These are phyloP conservation scores for Hermanozyma aechmeae DNA, from an alignment of 805 yeast genomes.

Conservation along the genomic window DNA sequence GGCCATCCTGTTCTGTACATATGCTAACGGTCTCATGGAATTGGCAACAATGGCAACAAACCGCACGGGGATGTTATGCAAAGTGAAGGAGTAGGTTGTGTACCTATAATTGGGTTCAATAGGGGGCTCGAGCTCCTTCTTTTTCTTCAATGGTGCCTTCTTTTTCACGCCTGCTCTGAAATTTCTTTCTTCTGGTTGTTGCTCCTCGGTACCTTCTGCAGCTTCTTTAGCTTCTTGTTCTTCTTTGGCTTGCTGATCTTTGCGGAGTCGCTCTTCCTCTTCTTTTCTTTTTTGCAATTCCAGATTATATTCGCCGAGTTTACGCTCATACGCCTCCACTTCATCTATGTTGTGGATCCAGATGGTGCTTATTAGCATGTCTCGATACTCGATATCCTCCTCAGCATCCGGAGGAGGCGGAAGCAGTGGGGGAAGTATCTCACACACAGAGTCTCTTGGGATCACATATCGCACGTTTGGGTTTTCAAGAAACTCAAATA, in stretches of 20 bases:
- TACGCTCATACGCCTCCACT: slow-evolving; percentile 35
- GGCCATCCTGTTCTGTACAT: slow-evolving; percentile 55
- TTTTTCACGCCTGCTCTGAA: slow-evolving; percentile 6
- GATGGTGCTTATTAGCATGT: slow-evolving; percentile 38
- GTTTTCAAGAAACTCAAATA: slow-evolving; percentile 79
- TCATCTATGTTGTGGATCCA: slow-evolving; percentile 44
- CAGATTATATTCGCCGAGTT: slow-evolving; percentile 18
- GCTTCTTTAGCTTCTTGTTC: slow-evolving; percentile 8
- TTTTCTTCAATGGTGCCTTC: slow-evolving; percentile 10
- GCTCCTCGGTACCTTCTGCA: slow-evolving; percentile 15
- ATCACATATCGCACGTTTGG: slow-evolving; percentile 63
- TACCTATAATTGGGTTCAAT: slow-evolving; percentile 36
- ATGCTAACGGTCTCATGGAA: slow-evolving; percentile 50
- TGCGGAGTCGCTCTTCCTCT: slow-evolving; percentile 13
- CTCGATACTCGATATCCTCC: slow-evolving; percentile 16
- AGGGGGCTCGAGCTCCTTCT: slow-evolving; percentile 21
- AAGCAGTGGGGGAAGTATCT: slow-evolving; percentile 25
- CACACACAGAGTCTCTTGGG: slow-evolving; percentile 73
- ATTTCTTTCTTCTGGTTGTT: slow-evolving; percentile 12
- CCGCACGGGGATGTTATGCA: slow-evolving; percentile 58
- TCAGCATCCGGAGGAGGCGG: slow-evolving; percentile 17
- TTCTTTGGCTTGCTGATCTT: slow-evolving; percentile 12
- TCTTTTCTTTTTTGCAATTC: slow-evolving; percentile 18
- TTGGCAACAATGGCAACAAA: slow-evolving; percentile 56
- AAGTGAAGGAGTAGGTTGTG: slow-evolving; percentile 58